These are phyloP conservation scores for Aureobasidium melanogenum DNA, from an alignment of 2,329 filamentous ascomycete species.

Conservation along the genomic window DNA sequence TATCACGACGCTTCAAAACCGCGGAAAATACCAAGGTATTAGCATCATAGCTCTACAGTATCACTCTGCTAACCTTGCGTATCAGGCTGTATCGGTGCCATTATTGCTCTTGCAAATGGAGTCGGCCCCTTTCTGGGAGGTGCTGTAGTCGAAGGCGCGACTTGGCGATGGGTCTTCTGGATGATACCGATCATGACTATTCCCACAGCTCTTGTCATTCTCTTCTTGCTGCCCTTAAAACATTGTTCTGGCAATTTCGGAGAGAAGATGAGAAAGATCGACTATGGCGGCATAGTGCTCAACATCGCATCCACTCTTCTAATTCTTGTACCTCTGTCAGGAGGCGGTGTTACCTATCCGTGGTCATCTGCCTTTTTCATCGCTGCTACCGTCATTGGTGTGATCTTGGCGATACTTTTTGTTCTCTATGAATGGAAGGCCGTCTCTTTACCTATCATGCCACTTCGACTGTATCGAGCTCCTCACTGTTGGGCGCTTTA, in stretches of 20 bases:
- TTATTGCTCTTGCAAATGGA: constrained; percentile 44
- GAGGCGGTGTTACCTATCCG: constrained; percentile 45
- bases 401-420: constrained; percentile 38
- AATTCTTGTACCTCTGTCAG: constrained; percentile 49
- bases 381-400: constrained; percentile 44
- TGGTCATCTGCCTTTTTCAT: constrained; percentile 50
- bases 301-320: constrained; percentile 40
- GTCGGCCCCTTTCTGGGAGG: constrained; percentile 48
- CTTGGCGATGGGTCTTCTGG: constrained; percentile 20
- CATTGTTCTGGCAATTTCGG: constrained; percentile 44
- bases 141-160: constrained; percentile 30
- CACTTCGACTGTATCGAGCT: constrained; percentile 23
- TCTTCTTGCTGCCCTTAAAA: constrained; percentile 50
- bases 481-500: constrained; percentile 17
- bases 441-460: constrained; percentile 39
- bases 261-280: constrained; percentile 41
- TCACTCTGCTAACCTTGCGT: constrained; percentile 29
- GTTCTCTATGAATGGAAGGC: constrained; percentile 46
- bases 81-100: constrained; percentile 21
- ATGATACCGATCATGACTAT: constrained; percentile 46
- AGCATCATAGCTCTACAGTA: neutral
- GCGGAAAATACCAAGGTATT: constrained; percentile 7
- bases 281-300: constrained; percentile 41
- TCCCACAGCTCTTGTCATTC: constrained; percentile 38
- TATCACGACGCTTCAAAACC: constrained; percentile 17